Base-by-base conservation (phyloP, 495 filamentous ascomycete genomes). In the Parathielavia appendiculata region DNA sequence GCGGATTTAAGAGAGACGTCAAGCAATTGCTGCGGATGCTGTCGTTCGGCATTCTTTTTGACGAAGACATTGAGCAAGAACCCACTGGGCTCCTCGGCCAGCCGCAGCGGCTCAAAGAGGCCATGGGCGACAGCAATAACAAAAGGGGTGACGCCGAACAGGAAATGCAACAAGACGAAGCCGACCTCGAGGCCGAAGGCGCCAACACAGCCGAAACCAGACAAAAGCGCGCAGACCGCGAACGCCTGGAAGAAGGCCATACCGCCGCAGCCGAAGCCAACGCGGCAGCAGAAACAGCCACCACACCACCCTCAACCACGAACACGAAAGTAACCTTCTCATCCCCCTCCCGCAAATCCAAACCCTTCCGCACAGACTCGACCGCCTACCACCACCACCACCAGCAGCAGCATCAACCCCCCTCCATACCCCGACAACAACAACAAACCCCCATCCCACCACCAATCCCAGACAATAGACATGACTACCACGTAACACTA, bases 401-500 rank as follows among this genome's bases (percentile, higher is more conserved):
- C 9, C 51, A 32, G 17, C 51, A 54, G 16, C 36, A 38, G 32
- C 19, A 59, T 4, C 71, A 64, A 36, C 56, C 68, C 17, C 41
- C 63, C 14, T 74, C 72, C 22, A 60, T 69, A 20, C 56, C 72
- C 5, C 60, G 65, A 7, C 56, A 70, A 41, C 54, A 54, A 40
- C 26, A 22, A 20, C 43, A 56, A 26, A 13, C 50, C 48, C 20
- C 57, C 57, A 67, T 5, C 66, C 63, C 34, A 72, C 14, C 72
- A 71, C 34, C 51, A 65, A 13, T 66, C 70, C 35, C 26, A 30
- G 26, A 30, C 26, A 30, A 30, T 6, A 56, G 53, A 50, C 77
- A 83, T 41, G 81, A 84, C 60, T 89, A 89, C 61, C 85, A 86
- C 59, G 81, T 82, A 57, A 66, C 83, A 1, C 73, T 95, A 0